phyloP scores from a whole-genome alignment of 2,329 filamentous ascomycete genomes.

The Leptographium galeiforme region DNA sequence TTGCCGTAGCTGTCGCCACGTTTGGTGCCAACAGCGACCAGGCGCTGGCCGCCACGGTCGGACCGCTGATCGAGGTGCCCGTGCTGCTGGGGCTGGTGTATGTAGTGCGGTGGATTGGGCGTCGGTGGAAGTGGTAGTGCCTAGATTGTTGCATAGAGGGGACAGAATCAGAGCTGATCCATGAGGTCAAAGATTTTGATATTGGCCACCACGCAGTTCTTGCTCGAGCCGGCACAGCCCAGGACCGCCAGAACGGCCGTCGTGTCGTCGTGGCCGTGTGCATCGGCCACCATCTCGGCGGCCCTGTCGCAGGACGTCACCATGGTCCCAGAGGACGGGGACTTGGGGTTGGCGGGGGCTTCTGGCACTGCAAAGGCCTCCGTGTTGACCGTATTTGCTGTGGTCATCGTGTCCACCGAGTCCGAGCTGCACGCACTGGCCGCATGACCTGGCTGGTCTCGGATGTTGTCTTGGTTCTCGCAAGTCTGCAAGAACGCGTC shows the following conservation, averaged over 20 bases:
- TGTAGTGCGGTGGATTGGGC: slow-evolving; percentile 46
- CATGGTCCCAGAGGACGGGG: neutral
- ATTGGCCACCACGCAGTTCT: slow-evolving; percentile 17
- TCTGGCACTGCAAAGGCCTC: too few relatives aligned
- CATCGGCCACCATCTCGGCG: neutral
- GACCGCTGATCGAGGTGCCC: slow-evolving; percentile 76
- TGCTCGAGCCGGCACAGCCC: slow-evolving; percentile 12
- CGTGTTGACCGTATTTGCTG: too few relatives aligned
- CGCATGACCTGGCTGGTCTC: too few relatives aligned
- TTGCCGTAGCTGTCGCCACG: slow-evolving; percentile 72
- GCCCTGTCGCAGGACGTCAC: neutral
- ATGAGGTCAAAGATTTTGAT: neutral
- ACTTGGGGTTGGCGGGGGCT: too few relatives aligned
- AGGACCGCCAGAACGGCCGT: slow-evolving; percentile 2
- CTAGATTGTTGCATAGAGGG: neutral
- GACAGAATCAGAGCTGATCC: neutral
- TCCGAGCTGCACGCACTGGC: too few relatives aligned
- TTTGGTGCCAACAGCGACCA: slow-evolving; percentile 69
- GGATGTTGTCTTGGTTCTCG: too few relatives aligned
- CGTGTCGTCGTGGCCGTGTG: neutral
- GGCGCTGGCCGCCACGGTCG: slow-evolving; percentile 70
- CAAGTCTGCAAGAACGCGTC: too few relatives aligned
- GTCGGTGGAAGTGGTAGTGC: slow-evolving; percentile 38
- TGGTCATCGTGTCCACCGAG: too few relatives aligned
- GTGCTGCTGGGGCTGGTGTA: slow-evolving; percentile 69